phyloP scores from a whole-genome alignment of 129 eudicot genomes.

The Centaurea solstitialis region DNA sequence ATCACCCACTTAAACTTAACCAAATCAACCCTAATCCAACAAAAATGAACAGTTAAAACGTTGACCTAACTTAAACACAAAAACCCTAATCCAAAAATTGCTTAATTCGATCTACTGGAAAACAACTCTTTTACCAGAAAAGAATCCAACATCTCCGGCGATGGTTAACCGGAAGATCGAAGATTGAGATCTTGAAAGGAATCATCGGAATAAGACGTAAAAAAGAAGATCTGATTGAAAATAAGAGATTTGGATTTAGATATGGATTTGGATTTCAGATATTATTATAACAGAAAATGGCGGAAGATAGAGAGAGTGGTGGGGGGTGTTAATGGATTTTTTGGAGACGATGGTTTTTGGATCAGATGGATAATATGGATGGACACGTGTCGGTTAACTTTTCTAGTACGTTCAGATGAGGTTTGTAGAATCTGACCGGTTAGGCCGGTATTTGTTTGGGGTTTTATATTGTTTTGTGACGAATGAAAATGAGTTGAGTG shows the following conservation, averaged over 20 bases:
- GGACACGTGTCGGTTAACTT: slow-evolving; percentile 40
- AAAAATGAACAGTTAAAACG: not conserved
- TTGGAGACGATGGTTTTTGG: slow-evolving; percentile 33
- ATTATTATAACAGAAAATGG: slow-evolving; percentile 3
- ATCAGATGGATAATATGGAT: slow-evolving; percentile 5
- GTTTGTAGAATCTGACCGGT: not conserved
- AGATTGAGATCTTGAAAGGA: not conserved
- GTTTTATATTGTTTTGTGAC: not conserved
- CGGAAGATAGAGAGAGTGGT: slow-evolving; percentile 8
- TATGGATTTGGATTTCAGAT: not conserved
- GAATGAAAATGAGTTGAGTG: not conserved
- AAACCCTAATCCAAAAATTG: not conserved
- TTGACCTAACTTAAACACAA: not conserved
- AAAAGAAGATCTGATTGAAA: not conserved
- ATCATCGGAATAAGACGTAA: slow-evolving; percentile 10
- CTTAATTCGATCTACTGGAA: not conserved
- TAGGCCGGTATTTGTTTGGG: not conserved
- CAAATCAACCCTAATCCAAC: not conserved
- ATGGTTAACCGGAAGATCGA: slow-evolving; percentile 12
- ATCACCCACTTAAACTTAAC: not conserved
- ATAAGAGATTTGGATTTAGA: slow-evolving; percentile 16
- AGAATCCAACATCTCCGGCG: slow-evolving; percentile 39
- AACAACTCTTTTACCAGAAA: slow-evolving; percentile 31
- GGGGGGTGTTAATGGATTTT: slow-evolving; percentile 15
- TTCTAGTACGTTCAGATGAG: not conserved